Percentiles rank a stretch among this genome's conserved stretches.
Conservation (phyloP, 495 filamentous ascomycete genomes). For the Trichodelitschia bisporula region DNA sequence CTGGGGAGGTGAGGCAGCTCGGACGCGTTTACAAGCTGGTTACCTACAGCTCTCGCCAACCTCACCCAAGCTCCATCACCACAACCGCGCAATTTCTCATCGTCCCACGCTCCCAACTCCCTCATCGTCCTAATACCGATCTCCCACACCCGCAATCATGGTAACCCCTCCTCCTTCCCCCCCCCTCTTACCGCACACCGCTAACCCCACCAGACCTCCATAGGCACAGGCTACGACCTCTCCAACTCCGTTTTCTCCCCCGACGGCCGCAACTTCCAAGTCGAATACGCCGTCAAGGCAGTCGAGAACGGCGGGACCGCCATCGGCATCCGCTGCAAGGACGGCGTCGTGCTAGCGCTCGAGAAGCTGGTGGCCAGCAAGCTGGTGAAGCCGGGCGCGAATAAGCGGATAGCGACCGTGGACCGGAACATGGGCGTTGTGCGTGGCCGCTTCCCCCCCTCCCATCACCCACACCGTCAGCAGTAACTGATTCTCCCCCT, state of each 20-base stretch:
- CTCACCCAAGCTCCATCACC: no score
- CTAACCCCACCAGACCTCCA: slow-evolving; percentile 49
- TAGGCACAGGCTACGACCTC: slow-evolving; percentile 98
- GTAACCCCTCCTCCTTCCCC: slow-evolving; percentile 3
- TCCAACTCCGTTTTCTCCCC: slow-evolving; percentile 98
- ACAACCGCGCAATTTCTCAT: no score
- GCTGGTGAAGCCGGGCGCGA: slow-evolving; percentile 74
- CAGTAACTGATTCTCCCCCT: background rate
- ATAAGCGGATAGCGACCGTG: slow-evolving; percentile 87
- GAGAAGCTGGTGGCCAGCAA: slow-evolving; percentile 95
- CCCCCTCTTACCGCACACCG: slow-evolving; percentile 3
- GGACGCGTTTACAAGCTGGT: no score
- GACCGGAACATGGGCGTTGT: slow-evolving; percentile 88
- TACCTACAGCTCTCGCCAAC: no score
- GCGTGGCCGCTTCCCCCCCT: slow-evolving; percentile 16
- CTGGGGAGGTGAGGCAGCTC: no score
- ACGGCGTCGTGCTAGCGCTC: slow-evolving; percentile 85
- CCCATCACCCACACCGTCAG: background rate
- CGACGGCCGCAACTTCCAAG: slow-evolving; percentile 97
- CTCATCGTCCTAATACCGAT: no score
- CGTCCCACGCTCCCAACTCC: no score
- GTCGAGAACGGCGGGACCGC: slow-evolving; percentile 96
- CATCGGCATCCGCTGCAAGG: slow-evolving; percentile 88
- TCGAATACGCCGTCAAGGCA: slow-evolving; percentile 96
- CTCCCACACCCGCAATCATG: slow-evolving; percentile 6